These are phyloP conservation scores for Carex arenaria DNA, from an alignment of 202 grass and related monocot species.

Conservation along the genomic window DNA sequence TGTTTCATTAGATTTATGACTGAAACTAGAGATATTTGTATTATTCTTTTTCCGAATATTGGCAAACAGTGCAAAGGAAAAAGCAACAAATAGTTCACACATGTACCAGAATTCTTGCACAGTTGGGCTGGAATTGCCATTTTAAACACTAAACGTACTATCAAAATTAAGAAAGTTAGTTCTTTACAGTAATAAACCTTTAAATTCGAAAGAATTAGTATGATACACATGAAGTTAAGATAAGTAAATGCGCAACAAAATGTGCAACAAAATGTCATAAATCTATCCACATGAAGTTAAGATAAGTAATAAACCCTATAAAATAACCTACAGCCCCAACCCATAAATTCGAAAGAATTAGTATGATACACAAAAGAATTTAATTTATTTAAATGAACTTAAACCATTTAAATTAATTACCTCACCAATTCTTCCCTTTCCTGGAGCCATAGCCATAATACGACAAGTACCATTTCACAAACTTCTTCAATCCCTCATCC, in stretches of 20 bases:
- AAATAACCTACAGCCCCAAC: neutral
- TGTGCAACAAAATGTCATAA: slow-evolving; percentile 14
- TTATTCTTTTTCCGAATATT: neutral
- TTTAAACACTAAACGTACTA: neutral
- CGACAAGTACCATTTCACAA: slow-evolving; percentile 84
- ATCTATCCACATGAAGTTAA: neutral
- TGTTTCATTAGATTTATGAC: neutral
- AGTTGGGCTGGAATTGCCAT: neutral
- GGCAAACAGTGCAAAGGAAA: neutral
- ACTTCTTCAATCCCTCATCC: slow-evolving; percentile 78
- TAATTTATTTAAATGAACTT: neutral
- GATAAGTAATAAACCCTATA: slow-evolving; percentile 5
- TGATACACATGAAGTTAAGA: too few relatives aligned
- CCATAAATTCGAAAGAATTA: neutral
- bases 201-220: too few relatives aligned
- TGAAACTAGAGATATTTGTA: neutral
- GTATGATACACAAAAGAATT: slow-evolving; percentile 11
- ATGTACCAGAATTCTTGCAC: neutral
- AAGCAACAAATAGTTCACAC: neutral
- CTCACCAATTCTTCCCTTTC: slow-evolving; percentile 30
- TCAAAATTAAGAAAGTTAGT: neutral
- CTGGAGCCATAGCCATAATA: slow-evolving; percentile 73
- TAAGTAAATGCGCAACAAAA: too few relatives aligned
- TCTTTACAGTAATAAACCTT: slow-evolving; percentile 6
- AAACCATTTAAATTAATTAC: neutral